These are phyloP conservation scores for Xylaria telfairii DNA, from an alignment of 495 filamentous ascomycete genomes.

Conservation along the genomic window DNA sequence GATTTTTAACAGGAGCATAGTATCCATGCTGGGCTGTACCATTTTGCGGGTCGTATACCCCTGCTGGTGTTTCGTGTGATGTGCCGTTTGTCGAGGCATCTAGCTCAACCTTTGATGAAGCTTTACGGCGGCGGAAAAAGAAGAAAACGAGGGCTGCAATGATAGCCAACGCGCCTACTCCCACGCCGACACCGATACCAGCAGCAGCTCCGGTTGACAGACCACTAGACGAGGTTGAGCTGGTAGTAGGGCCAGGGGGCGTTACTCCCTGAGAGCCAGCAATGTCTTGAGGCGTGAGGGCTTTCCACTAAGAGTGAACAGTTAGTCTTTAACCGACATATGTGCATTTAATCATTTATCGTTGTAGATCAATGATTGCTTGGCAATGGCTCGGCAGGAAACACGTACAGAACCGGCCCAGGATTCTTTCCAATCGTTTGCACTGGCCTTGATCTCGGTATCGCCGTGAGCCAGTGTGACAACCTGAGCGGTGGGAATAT, in stretches of 20 bases:
- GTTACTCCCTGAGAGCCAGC: constrained; percentile 12
- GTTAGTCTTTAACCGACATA: neutral
- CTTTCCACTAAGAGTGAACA: constrained; percentile 38
- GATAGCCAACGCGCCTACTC: constrained; percentile 41
- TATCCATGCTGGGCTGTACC: constrained; percentile 30
- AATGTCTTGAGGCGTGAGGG: constrained; percentile 30
- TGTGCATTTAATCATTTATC: neutral
- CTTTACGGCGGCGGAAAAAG: constrained; percentile 45
- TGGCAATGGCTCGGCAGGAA: neutral
- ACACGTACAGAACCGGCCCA: constrained; percentile 41
- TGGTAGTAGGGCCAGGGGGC: constrained; percentile 27
- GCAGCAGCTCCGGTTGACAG: constrained; percentile 49
- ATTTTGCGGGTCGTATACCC: constrained; percentile 19
- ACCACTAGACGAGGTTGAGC: constrained; percentile 27
- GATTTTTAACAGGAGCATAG: constrained; percentile 34
- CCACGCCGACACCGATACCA: constrained; percentile 51
- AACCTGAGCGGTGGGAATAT: constrained; percentile 32
- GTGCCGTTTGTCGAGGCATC: neutral
- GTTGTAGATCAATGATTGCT: neutral
- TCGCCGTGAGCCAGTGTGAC: constrained; percentile 28
- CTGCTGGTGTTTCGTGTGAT: neutral
- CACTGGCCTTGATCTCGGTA: constrained; percentile 35
- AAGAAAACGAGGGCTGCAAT: constrained; percentile 46
- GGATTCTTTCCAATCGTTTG: constrained; percentile 43
- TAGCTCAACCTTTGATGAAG: neutral